phyloP scores from a whole-genome alignment of 2,329 filamentous ascomycete genomes.

The Aureobasidium leucospermi region DNA sequence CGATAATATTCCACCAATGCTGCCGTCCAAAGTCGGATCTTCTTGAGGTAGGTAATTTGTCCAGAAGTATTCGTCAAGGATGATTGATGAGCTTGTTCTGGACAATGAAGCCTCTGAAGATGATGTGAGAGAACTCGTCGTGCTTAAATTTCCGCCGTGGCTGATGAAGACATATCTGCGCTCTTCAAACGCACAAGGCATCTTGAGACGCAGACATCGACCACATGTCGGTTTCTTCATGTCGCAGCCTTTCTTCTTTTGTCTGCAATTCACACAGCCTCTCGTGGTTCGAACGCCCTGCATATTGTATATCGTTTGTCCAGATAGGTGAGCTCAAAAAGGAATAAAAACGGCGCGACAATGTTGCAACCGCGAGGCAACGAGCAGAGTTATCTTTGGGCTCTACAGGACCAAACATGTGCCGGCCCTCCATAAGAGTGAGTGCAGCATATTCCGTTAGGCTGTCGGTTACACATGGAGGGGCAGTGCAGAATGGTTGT shows the following conservation, averaged over 20 bases:
- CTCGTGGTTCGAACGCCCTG: background rate
- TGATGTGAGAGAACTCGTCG: background rate
- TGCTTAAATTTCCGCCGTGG: background rate
- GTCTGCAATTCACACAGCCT: background rate
- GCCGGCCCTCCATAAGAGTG: too few relatives aligned
- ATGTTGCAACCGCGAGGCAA: too few relatives aligned
- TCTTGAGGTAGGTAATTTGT: background rate
- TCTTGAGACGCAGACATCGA: background rate
- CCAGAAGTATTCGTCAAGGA: background rate
- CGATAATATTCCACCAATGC: background rate
- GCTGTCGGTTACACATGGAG: too few relatives aligned
- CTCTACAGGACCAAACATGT: too few relatives aligned
- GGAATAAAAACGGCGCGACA: too few relatives aligned
- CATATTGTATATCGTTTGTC: background rate
- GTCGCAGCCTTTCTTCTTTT: conserved; percentile 1
- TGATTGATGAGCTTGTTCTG: background rate
- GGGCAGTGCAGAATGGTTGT: background rate
- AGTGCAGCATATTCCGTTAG: too few relatives aligned
- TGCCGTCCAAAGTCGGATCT: background rate
- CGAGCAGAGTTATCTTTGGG: too few relatives aligned
- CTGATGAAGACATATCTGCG: background rate
- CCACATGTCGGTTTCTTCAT: background rate
- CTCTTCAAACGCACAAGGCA: background rate
- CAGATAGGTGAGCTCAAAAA: too few relatives aligned
- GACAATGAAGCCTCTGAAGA: background rate